Conservation (phyloP, 805 yeast genomes). For the Metschnikowia continentalis region DNA sequence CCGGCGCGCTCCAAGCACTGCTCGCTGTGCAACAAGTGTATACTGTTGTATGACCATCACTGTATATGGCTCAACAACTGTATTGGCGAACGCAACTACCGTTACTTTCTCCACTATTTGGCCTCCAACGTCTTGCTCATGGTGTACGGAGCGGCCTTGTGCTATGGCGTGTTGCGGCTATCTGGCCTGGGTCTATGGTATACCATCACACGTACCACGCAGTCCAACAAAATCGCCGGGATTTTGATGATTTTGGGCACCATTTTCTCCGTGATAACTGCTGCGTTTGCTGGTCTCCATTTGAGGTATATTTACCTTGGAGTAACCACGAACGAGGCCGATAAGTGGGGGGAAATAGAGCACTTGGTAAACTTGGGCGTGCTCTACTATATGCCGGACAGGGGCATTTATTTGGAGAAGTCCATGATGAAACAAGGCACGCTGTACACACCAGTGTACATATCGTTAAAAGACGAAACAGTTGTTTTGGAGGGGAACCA, state of each 20-base stretch:
- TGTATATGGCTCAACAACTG: conserved; percentile 71
- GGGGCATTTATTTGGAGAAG: conserved; percentile 21
- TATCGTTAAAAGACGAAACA: conserved; percentile 25
- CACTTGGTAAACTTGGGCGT: conserved; percentile 14
- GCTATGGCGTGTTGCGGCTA: conserved; percentile 10
- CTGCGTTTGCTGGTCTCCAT: conserved; percentile 32
- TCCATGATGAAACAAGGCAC: conserved; percentile 12
- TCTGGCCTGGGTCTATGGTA: conserved; percentile 17
- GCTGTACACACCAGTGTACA: conserved; percentile 20
- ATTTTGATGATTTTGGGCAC: conserved; percentile 43
- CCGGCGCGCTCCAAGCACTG: conserved; percentile 68
- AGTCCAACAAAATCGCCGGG: conserved; percentile 37
- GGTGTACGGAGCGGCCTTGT: conserved; percentile 39
- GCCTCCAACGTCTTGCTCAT: conserved; percentile 37
- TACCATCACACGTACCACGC: conserved; percentile 23
- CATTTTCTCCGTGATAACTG: conserved; percentile 40
- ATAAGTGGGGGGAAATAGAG: conserved; percentile 66
- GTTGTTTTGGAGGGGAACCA: conserved; percentile 16
- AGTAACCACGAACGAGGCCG: conserved; percentile 70
- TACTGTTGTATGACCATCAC: conserved; percentile 53
- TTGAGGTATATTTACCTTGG: conserved; percentile 54
- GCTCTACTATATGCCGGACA: conserved; percentile 11
- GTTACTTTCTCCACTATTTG: conserved; percentile 57
- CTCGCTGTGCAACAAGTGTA: conserved; percentile 53
- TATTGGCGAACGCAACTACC: conserved; percentile 62